Evolutionary conservation across 768 basidiomycete genomes (phyloP).

Genomic region (Tricholomella constricta): DNA sequence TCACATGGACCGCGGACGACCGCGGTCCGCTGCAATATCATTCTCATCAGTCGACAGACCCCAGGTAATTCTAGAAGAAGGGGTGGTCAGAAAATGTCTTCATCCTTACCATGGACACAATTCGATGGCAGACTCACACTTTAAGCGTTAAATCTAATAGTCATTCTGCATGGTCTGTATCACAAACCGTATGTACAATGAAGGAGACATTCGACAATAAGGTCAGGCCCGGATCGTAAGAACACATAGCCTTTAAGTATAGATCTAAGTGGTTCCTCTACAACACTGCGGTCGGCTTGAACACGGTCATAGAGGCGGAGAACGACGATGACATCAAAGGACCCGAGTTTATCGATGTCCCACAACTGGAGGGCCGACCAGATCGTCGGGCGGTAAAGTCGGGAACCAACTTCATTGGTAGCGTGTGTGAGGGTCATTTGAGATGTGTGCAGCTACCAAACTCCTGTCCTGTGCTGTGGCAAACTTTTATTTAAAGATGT

Average conservation of each 20-base stretch:
- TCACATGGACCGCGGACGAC: background rate
- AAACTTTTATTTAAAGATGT: slow-evolving; percentile 24
- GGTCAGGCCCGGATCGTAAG: background rate
- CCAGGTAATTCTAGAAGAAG: background rate
- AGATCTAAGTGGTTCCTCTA: background rate
- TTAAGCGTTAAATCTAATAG: too few species aligned
- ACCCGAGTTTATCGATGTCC: background rate
- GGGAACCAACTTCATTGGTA: slow-evolving; percentile 35
- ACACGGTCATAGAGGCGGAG: background rate
- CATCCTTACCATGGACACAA: background rate
- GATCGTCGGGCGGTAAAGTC: background rate
- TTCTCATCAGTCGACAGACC: background rate
- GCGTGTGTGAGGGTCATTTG: slow-evolving; percentile 44
- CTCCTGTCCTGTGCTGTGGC: slow-evolving; percentile 36
- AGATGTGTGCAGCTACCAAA: slow-evolving; percentile 37
- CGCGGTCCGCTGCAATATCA: background rate
- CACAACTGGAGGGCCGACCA: background rate
- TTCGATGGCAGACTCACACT: too few species aligned
- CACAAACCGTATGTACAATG: background rate
- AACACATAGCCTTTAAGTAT: background rate
- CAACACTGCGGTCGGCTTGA: background rate
- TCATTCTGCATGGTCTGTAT: background rate
- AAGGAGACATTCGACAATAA: background rate
- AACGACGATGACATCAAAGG: slow-evolving; percentile 2
- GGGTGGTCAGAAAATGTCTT: background rate